Evolutionary conservation across 2,329 filamentous ascomycete species (phyloP).

Genomic region (Fusarium sacchari): DNA sequence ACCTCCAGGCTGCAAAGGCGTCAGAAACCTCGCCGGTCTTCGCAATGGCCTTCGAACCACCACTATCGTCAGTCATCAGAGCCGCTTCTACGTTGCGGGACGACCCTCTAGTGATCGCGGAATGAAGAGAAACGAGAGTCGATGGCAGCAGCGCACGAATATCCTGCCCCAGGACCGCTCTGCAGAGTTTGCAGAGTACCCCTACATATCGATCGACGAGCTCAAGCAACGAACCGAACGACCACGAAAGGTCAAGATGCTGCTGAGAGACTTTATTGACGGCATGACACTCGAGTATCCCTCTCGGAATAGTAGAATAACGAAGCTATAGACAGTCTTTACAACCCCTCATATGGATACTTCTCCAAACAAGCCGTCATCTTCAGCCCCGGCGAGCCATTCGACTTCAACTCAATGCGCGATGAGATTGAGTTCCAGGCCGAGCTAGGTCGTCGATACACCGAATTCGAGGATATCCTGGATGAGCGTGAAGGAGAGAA

Average conservation of each 20-base stretch:
- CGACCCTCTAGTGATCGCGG: constrained; percentile 51
- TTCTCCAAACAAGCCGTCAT: constrained; percentile 97
- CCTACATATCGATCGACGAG: constrained; percentile 84
- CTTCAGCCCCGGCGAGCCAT: constrained; percentile 91
- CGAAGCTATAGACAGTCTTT: constrained; percentile 77
- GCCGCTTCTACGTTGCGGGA: constrained; percentile 44
- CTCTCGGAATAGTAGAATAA: constrained; percentile 34
- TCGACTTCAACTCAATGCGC: constrained; percentile 82
- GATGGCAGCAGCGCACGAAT: constrained; percentile 87
- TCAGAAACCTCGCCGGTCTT: constrained; percentile 37
- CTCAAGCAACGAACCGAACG: constrained; percentile 78
- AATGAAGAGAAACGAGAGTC: constrained; percentile 67
- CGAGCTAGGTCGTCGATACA: constrained; percentile 81
- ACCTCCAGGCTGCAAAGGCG: constrained; percentile 48
- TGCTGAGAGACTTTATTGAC: constrained; percentile 97
- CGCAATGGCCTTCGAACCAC: constrained; percentile 37
- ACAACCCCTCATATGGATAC: constrained; percentile 95
- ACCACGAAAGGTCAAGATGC: constrained; percentile 92
- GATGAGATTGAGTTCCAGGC: constrained; percentile 89
- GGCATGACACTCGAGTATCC: constrained; percentile 60
- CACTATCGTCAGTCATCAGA: constrained; percentile 30
- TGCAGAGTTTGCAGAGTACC: constrained; percentile 83
- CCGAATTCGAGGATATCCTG: constrained; percentile 87
- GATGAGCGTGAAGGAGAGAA: constrained; percentile 75
- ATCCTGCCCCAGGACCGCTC: constrained; percentile 79